Evolutionary conservation across 2,329 filamentous ascomycete genomes (phyloP).

Genomic region (Hymenoscyphus repandus): DNA sequence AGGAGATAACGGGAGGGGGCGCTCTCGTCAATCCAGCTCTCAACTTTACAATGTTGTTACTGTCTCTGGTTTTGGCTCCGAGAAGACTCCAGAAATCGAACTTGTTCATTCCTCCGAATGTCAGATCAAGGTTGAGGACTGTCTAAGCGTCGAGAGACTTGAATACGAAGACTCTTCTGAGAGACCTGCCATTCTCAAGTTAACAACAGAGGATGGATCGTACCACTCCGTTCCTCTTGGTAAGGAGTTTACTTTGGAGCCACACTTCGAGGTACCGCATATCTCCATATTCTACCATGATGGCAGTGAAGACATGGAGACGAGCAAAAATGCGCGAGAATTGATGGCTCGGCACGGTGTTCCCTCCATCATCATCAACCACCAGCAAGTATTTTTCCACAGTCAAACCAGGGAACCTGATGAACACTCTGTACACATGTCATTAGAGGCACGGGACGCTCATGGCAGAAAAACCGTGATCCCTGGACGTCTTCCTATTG

Average conservation of each 20-base stretch:
- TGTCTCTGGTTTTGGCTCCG: constrained; percentile 43
- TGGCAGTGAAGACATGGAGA: constrained; percentile 33
- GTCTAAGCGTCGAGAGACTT: constrained; percentile 36
- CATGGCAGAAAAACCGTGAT: constrained; percentile 32
- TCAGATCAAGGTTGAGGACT: constrained; percentile 47
- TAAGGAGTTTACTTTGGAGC: constrained; percentile 34
- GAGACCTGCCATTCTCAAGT: constrained; percentile 37
- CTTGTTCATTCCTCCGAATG: constrained; percentile 46
- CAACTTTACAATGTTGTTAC: constrained; percentile 48
- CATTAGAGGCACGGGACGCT: constrained; percentile 39
- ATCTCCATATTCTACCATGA: constrained; percentile 46
- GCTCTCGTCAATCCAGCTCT: constrained; percentile 32
- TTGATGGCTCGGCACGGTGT: constrained; percentile 44
- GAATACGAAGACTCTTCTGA: constrained; percentile 29
- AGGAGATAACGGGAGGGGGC: constrained; percentile 27
- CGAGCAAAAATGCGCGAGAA: constrained; percentile 38
- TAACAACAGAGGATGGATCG: constrained; percentile 32
- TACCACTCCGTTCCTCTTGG: constrained; percentile 35
- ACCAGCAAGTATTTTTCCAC: constrained; percentile 36
- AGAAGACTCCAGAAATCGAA: constrained; percentile 43
- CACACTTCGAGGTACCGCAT: constrained; percentile 43
- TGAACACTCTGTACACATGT: constrained; percentile 42
- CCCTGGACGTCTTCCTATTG: constrained; percentile 42
- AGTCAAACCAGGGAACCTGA: constrained; percentile 34
- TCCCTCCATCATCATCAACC: constrained; percentile 44